Evolutionary conservation across 2,329 filamentous ascomycete genomes (phyloP).

Genomic region (Microdochium bolleyi): DNA sequence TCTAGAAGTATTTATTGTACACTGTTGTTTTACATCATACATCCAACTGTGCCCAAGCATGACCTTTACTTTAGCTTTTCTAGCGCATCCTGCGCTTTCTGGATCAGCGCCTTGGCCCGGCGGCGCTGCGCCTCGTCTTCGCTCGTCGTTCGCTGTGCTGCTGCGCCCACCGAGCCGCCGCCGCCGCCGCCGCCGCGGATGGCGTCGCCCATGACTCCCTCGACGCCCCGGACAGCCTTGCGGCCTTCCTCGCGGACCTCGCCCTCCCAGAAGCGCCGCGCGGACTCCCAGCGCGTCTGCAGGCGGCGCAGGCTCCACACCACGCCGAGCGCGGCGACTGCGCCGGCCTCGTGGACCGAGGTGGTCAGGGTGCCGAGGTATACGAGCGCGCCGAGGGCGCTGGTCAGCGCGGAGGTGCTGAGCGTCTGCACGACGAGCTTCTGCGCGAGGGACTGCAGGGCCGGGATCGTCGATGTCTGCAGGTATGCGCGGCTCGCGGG

Average conservation of each 20-base stretch:
- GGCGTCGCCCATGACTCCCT: conserved; percentile 34
- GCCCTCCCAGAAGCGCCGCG: conserved; percentile 53
- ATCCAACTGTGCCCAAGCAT: too few species aligned
- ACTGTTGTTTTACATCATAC: too few species aligned
- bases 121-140: conserved; percentile 25
- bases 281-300: conserved; percentile 56
- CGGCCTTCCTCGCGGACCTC: conserved; percentile 61
- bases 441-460: conserved; percentile 66
- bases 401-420: conserved; percentile 59
- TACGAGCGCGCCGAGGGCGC: conserved; percentile 43
- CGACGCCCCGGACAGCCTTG: conserved; percentile 50
- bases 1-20: too few species aligned
- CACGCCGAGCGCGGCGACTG: conserved; percentile 52
- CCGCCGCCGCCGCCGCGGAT: conserved; percentile 30
- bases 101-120: conserved; percentile 35
- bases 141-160: conserved; percentile 8
- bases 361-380: conserved; percentile 48
- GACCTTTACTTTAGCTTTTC: conserved; percentile 35
- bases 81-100: conserved; percentile 41
- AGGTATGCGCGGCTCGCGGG: conserved; percentile 61
- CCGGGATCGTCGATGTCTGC: conserved; percentile 57
- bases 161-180: conserved; percentile 11
- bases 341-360: conserved; percentile 51
- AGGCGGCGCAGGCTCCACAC: conserved; percentile 51
- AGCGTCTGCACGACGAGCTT: conserved; percentile 68